Percentiles rank a stretch among this genome's conserved stretches.
Conservation (phyloP, 2,329 filamentous ascomycete genomes). For the Whalleya microplaca region DNA sequence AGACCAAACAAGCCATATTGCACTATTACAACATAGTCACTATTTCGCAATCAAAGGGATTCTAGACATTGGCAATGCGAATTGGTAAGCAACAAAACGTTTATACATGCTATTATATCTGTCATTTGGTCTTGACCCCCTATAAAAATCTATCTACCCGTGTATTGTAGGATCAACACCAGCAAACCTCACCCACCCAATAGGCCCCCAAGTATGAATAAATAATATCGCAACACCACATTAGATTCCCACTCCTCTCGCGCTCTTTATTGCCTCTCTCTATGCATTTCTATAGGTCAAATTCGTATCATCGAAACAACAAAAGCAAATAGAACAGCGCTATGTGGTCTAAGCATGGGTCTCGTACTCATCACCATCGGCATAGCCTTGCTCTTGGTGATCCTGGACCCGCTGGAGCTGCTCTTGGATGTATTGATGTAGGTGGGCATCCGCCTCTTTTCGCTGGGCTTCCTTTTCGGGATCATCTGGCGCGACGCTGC, state of each 20-base stretch:
- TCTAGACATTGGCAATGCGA: background rate
- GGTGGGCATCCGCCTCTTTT: constrained; percentile 66
- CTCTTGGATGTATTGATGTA: constrained; percentile 80
- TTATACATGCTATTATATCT: background rate
- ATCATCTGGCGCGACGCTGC: constrained; percentile 54
- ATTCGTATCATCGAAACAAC: background rate
- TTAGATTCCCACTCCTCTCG: background rate
- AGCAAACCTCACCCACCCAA: background rate
- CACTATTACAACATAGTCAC: background rate
- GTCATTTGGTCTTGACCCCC: too few relatives aligned
- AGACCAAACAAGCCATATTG: too few relatives aligned
- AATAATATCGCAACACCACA: background rate
- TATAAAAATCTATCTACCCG: too few relatives aligned
- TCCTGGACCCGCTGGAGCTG: constrained; percentile 76
- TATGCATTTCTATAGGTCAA: background rate
- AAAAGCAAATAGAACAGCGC: background rate
- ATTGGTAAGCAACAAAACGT: background rate
- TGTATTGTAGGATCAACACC: background rate
- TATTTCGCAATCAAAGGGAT: background rate
- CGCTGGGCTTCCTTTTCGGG: constrained; percentile 55
- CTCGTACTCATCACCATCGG: constrained; percentile 42
- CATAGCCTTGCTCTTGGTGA: constrained; percentile 42
- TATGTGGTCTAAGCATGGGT: constrained; percentile 23
- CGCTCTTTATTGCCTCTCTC: background rate
- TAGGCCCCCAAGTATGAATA: background rate